These are phyloP conservation scores for Vitellaria paradoxa DNA, from an alignment of 179 eudicot species.

Conservation along the genomic window DNA sequence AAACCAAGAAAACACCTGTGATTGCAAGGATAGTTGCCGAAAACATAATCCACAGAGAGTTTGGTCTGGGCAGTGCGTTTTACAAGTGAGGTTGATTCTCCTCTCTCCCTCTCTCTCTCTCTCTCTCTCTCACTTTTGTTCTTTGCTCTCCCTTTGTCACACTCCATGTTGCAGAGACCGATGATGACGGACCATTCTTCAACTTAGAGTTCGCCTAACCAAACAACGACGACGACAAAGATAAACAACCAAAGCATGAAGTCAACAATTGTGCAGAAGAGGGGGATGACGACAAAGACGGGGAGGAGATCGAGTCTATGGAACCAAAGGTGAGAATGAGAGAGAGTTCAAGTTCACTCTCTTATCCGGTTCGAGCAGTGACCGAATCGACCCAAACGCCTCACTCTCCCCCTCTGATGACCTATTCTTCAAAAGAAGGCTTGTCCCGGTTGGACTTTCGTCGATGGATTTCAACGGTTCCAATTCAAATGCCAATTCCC, in stretches of 20 bases:
- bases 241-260: not conserved
- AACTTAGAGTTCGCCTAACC: conserved; percentile 54
- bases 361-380: conserved; percentile 15
- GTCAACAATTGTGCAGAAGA: not conserved
- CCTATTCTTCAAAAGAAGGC: conserved; percentile 43
- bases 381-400: no score
- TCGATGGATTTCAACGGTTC: conserved; percentile 24
- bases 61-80: no score
- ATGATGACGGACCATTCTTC: conserved; percentile 42
- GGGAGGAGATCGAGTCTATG: not conserved
- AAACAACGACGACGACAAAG: not conserved
- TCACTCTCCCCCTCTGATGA: conserved; percentile 45
- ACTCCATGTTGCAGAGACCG: not conserved
- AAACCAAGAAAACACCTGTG: no score
- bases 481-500: conserved; percentile 27
- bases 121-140: no score
- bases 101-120: no score
- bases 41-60: no score
- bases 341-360: conserved; percentile 20
- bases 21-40: no score
- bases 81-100: no score
- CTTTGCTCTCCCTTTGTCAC: not conserved
- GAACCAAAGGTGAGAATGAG: not conserved
- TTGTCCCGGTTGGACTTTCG: conserved; percentile 18
- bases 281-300: not conserved